Evolutionary conservation across 345 rosid genomes (phyloP).

Genomic region (Eucalyptus sp.): DNA sequence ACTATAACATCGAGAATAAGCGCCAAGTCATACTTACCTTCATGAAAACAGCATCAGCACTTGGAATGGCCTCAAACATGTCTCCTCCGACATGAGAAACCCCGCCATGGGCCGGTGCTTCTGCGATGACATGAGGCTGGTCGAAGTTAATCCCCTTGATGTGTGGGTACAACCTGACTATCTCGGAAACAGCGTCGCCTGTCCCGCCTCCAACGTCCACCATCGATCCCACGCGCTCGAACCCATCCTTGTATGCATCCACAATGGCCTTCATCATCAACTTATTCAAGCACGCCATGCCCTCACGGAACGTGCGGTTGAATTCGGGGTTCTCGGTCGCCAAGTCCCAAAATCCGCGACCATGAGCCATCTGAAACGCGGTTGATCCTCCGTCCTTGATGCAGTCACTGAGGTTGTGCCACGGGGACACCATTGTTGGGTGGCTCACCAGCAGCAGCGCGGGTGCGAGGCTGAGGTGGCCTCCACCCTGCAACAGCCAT

Average conservation of each 20-base stretch:
- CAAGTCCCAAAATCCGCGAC: background rate
- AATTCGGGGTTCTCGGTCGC: background rate
- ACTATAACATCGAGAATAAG: background rate
- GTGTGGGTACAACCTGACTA: background rate
- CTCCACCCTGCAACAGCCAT: constrained; percentile 14
- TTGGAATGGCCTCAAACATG: constrained; percentile 3
- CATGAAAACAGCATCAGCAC: constrained; percentile 4
- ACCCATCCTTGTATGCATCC: background rate
- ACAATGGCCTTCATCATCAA: background rate
- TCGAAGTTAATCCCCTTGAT: constrained; percentile 4
- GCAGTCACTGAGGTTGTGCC: constrained; percentile 2
- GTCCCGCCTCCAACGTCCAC: constrained; percentile 9
- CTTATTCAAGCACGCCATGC: background rate
- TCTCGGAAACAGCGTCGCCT: background rate
- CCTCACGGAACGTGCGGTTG: background rate
- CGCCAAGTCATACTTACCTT: background rate
- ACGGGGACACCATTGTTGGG: background rate
- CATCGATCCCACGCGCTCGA: background rate
- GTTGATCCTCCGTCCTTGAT: background rate
- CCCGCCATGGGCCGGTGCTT: background rate
- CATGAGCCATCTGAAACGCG: background rate
- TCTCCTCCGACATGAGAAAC: constrained; percentile 1
- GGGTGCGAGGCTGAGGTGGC: constrained; percentile 5
- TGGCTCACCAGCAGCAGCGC: constrained; percentile 7
- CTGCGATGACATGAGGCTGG: background rate